Base-by-base conservation (phyloP, 345 rosid genomes). In the Mallotus nudiflorus region DNA sequence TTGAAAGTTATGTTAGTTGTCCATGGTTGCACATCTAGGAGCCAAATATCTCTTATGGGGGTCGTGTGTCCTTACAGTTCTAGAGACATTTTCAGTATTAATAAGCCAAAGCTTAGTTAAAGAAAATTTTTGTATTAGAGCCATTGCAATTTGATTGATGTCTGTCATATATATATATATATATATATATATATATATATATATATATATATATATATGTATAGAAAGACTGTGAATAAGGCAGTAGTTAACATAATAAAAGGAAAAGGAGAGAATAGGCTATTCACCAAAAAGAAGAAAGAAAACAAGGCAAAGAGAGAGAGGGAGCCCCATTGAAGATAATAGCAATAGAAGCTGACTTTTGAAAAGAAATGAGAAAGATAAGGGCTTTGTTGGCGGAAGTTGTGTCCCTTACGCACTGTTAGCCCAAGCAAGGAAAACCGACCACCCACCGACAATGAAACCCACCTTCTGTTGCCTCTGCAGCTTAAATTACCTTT, bases 371-470 rank as follows among this genome's bases (percentile, higher is more conserved):
- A 62, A 63, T 5, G n/a, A 24, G 60, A 67, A 20, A 24, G 46
- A 42, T 42, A 13, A n/a, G 35, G 59, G 12, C 14, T 14, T 59
- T 35, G 28, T 2, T n/a, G 28, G 24, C n/a, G 28, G 65, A 61
- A 31, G 28, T 39, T 20, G 25, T 39, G 66, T 18, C 16, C 2
- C 15, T 2, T n/a, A 33, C 1, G 31, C 5, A 22, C 6, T 10
- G 22, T 13, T 14, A 52, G 20, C 48, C 45, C 44, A 52, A 29
- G n/a, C 29, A 65, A 18, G 19, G 14, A 29, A 40, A 28, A 37
- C 80, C 79, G 77, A 81, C 86, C 83, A 81, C 71, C 86, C 80
- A 76, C 78, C 80, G 83, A 81, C 83, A 85, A 57, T 45, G 59
- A 70, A 64, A 71, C 65, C 80, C 76, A 68, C 46, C 18, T 13